Evolutionary conservation across 228 moss, liverwort and hornwort species (phyloP).

Genomic region (Sphagnum fallax): DNA sequence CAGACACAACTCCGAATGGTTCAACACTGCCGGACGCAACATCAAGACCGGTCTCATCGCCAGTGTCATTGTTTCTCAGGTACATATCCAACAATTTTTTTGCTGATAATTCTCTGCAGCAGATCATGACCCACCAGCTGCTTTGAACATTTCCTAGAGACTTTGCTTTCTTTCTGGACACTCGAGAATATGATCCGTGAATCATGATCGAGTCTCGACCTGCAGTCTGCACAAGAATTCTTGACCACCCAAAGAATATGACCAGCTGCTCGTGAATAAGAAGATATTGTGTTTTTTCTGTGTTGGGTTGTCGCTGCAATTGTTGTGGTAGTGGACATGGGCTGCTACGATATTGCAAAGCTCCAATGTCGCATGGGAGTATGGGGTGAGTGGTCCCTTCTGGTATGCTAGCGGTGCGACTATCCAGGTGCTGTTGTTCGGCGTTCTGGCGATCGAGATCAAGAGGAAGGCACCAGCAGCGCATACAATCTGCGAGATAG

Average conservation of each 20-base stretch:
- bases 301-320: no score
- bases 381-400: conserved; percentile 61
- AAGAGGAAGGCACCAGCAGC: conserved; percentile 55
- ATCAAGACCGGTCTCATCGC: conserved; percentile 61
- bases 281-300: no score
- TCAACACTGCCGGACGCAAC: conserved; percentile 54
- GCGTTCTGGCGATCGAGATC: conserved; percentile 57
- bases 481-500: conserved; percentile 54
- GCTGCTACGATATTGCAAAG: conserved; percentile 58
- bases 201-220: not conserved
- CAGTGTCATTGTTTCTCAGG: conserved; percentile 60
- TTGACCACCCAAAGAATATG: no score
- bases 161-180: no score
- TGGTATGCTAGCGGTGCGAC: conserved; percentile 66
- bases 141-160: no score
- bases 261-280: no score
- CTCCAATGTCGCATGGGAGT: conserved; percentile 56
- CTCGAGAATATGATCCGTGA: no score
- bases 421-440: conserved; percentile 49
- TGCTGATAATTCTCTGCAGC: no score
- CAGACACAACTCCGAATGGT: conserved; percentile 46
- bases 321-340: conserved; percentile 46
- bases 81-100: not conserved
- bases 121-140: no score
- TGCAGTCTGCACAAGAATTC: not conserved